Conservation (phyloP, 1,139 yeast genomes). For the Torulaspora globosa region DNA sequence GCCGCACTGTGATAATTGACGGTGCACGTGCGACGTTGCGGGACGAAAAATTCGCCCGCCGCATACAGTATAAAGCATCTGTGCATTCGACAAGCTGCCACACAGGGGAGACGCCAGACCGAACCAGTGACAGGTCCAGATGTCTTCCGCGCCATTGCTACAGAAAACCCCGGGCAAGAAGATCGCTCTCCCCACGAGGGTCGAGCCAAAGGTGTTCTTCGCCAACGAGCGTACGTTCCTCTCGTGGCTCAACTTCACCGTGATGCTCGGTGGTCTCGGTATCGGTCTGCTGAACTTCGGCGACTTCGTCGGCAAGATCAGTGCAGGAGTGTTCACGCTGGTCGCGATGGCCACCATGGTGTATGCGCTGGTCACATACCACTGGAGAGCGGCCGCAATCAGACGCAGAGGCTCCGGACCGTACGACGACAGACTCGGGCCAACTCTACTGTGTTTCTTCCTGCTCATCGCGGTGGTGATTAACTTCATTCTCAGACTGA, state of each 20-base stretch:
- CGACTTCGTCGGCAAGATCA: slow-evolving; percentile 84
- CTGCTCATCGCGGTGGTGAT: slow-evolving; percentile 87
- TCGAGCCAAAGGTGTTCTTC: slow-evolving; percentile 96
- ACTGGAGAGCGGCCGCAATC: slow-evolving; percentile 99
- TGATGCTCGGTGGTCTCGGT: slow-evolving; percentile 92
- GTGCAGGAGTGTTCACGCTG: slow-evolving; percentile 90
- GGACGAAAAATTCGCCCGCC: slow-evolving; percentile 2
- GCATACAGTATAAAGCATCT: slow-evolving; percentile 4
- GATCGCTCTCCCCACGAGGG: slow-evolving; percentile 95
- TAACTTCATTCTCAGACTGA: slow-evolving; percentile 81
- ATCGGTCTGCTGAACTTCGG: slow-evolving; percentile 95
- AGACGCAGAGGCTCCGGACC: slow-evolving; percentile 97
- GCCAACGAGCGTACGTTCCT: slow-evolving; percentile 98
- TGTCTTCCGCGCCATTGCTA: slow-evolving; percentile 55
- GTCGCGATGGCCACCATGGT: slow-evolving; percentile 97
- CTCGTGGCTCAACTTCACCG: slow-evolving; percentile 98
- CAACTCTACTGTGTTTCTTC: slow-evolving; percentile 96
- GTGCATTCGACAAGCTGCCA: not conserved
- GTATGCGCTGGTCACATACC: slow-evolving; percentile 91
- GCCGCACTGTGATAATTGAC: not conserved
- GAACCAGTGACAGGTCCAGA: slow-evolving; percentile 1
- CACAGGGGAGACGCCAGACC: not conserved
- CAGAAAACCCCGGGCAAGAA: slow-evolving; percentile 74
- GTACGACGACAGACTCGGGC: slow-evolving; percentile 96
- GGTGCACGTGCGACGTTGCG: slow-evolving; percentile 7